Evolutionary conservation across 176 grass and related monocot species (phyloP).

Genomic region (Aegilops tauschii): DNA sequence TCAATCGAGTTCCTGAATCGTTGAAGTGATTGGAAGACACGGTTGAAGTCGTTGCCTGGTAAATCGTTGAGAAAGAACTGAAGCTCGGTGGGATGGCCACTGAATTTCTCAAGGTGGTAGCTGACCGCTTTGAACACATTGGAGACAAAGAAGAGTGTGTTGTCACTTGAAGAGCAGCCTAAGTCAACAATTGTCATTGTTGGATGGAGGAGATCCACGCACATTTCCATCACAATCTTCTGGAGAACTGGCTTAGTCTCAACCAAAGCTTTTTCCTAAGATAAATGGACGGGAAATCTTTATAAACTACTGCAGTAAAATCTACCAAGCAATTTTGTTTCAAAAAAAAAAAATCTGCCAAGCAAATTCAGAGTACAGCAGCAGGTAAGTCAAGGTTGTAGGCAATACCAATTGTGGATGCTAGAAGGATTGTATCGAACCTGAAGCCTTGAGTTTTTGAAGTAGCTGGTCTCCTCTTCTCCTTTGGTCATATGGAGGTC

Average conservation of each 20-base stretch:
- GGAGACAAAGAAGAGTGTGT: slow-evolving; percentile 18
- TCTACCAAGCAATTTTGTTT: no score
- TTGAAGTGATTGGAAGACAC: slow-evolving; percentile 26
- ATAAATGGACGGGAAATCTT: background rate
- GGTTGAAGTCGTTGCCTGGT: slow-evolving; percentile 42
- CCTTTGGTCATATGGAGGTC: slow-evolving; percentile 13
- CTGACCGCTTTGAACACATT: background rate
- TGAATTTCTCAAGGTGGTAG: no score
- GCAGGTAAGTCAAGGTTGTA: background rate
- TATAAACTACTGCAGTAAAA: background rate
- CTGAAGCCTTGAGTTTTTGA: slow-evolving; percentile 25
- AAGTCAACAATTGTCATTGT: slow-evolving; percentile 38
- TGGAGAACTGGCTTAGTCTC: background rate
- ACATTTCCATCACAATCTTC: background rate
- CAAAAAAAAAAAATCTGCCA: background rate
- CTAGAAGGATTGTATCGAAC: background rate
- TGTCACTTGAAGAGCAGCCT: slow-evolving; percentile 31
- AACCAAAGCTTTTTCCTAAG: slow-evolving; percentile 24
- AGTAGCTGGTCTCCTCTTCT: slow-evolving; percentile 15
- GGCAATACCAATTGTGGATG: background rate
- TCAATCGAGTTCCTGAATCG: background rate
- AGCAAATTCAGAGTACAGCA: background rate
- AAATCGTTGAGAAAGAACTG: slow-evolving; percentile 59
- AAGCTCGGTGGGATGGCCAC: background rate
- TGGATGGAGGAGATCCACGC: background rate